Base-by-base conservation (phyloP, 208 protist genomes). In the Crithidia brevicula region DNA sequence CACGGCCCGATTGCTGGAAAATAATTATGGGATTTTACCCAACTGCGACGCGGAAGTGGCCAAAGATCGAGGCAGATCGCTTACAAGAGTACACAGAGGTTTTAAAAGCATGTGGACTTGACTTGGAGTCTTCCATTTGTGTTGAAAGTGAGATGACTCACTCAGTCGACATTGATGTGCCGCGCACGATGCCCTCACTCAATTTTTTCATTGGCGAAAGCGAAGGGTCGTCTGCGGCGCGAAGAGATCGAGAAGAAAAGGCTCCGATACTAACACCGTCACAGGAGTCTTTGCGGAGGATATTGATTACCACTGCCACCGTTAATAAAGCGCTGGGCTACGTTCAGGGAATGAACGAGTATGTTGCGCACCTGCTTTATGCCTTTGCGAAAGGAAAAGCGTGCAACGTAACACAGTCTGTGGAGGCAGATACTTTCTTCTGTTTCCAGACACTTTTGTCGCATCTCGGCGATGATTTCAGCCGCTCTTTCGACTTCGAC, bases 341-440 rank as follows among this genome's bases (percentile, higher is more conserved):
- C 64, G 84, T 95, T 16, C 89, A 93, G 57, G 88, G 88, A 1
- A 94, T 94, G 88, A 97, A 93, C 65, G 86, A 94, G 43, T 72
- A 93, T 20, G 85, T 86, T 1, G 86, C 77, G 6, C 85, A 93
- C 45, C 67, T 95, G 11, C 69, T 97, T 4, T 92, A 86, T 60
- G 83, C 86, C 3, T 93, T 89, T 45, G 67, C 80, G 8, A 43
- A 57, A 33, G 88, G 83, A 6, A 67, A 81, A 8, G 23, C 50
- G 10, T 47, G 50, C 2, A 68, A 70, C 13, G 49, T 92, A 1
- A 82, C 77, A 22, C 38, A 64, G 0, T 50, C 18, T 1, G 74
- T 91, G 1, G 90, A 93, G 46, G 74, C 76, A 15, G 76, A 83
- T 20, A 76, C 81, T 1, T 95, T 95, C 64, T 93, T 91, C 59